These are phyloP conservation scores for Malania oleifera DNA, from an alignment of 164 flowering plant genomes.

Conservation along the genomic window DNA sequence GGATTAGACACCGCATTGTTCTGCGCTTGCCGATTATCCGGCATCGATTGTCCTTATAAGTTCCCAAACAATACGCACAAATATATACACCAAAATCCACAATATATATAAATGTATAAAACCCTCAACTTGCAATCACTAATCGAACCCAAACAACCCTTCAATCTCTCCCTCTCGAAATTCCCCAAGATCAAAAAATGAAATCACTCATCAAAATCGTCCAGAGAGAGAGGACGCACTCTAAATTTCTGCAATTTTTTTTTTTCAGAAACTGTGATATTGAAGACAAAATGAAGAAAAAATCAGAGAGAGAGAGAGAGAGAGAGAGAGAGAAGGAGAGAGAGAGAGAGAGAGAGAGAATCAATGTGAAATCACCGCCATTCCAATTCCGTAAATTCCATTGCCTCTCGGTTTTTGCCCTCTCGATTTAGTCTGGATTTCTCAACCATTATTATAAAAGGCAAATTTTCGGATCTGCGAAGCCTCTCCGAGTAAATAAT, in stretches of 20 bases:
- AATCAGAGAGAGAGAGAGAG: not conserved
- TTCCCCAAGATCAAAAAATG: not conserved
- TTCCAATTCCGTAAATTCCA: constrained; percentile 16
- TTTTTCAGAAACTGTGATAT: not conserved
- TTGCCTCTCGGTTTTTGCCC: not conserved
- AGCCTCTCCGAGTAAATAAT: too few species aligned
- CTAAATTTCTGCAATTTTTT: not conserved
- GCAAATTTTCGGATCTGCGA: too few species aligned
- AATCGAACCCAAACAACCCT: constrained; percentile 3
- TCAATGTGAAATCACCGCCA: constrained; percentile 11
- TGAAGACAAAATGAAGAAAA: not conserved
- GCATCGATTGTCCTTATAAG: constrained; percentile 32
- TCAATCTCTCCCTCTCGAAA: not conserved
- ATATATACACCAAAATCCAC: not conserved
- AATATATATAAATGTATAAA: too few species aligned
- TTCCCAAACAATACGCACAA: not conserved
- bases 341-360: not conserved
- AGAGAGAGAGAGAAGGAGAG: not conserved
- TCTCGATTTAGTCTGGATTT: constrained; percentile 1
- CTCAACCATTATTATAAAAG: too few species aligned
- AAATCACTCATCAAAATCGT: constrained; percentile 1
- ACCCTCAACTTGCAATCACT: constrained; percentile 10
- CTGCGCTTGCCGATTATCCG: constrained; percentile 42
- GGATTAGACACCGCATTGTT: constrained; percentile 35
- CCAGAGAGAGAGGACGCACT: not conserved